Evolutionary conservation across 73 alveolate species (phyloP).

Genomic region (Stentor roeselii): DNA sequence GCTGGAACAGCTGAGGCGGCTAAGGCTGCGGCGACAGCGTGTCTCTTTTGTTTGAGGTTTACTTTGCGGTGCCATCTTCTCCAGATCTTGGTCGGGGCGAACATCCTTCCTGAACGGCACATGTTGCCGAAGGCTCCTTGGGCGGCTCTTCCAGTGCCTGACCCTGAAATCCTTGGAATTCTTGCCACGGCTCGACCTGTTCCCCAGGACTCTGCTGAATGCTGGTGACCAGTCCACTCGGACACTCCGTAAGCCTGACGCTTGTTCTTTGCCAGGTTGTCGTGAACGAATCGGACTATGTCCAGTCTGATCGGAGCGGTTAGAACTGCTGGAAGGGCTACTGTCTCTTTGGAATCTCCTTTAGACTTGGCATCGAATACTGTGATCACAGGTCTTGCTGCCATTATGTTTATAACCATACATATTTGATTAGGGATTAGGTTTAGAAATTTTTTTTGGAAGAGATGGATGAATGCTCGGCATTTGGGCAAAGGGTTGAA

Average conservation of each 20-base stretch:
- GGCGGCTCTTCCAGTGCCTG: constrained; percentile 99
- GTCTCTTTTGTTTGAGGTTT: constrained; percentile 97
- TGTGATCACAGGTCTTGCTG: constrained; percentile 81
- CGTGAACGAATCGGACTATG: constrained; percentile 92
- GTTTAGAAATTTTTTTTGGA: no score
- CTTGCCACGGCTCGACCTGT: constrained; percentile 99
- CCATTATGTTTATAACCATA: constrained; percentile 41
- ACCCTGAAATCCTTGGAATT: constrained; percentile 99
- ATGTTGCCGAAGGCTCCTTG: constrained; percentile 99
- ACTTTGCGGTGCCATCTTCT: constrained; percentile 99
- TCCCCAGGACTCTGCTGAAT: constrained; percentile 99
- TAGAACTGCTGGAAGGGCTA: constrained; percentile 94
- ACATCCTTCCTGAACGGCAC: constrained; percentile 99
- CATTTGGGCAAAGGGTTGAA: no score
- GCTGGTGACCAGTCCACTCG: constrained; percentile 88
- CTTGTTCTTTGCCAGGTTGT: constrained; percentile 92
- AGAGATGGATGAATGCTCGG: no score
- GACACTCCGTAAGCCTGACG: constrained; percentile 95
- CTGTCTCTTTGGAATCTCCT: constrained; percentile 64
- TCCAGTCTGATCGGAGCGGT: constrained; percentile 98
- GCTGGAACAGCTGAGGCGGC: constrained; percentile 98
- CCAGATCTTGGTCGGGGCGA: constrained; percentile 95
- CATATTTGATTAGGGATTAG: no score
- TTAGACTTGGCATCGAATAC: constrained; percentile 65
- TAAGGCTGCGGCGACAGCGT: constrained; percentile 98